Base-by-base conservation (phyloP, 106 monocot genomes). In the Dioscorea alata region DNA sequence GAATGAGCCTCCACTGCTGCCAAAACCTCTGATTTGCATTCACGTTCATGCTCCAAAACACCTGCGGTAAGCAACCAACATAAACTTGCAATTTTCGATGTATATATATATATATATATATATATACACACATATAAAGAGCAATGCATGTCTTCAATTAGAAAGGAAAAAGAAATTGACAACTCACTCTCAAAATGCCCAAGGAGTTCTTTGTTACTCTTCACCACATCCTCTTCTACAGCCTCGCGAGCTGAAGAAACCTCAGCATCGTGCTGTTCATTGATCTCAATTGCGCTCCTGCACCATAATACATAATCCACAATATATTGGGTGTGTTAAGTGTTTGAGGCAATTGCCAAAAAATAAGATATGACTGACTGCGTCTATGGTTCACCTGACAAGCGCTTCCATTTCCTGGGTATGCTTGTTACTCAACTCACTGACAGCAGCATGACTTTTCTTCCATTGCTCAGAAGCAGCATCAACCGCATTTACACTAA, bases 181-280 rank as follows among this genome's bases (percentile, higher is more conserved):
- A 22, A 76, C 82, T 74, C 65, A 87, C 99, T 65, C 20, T 87
- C 75, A 56, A 88, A 74, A 23, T 84, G 75, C 19, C 35, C 17
- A 22, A 78, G 7, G 22, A 86, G 70, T 12, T 83, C 79, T 10
- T 73, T 69, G 75, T 82, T 78, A 19, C 54, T 68, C 50, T 63
- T 83, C 24, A 65, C 33, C 4, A 66, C 79, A 69, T 85, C 82
- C 4, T 88, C 78, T 31, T 81, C 81, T 4, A 85, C 93, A 25
- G 74, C 33, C 48, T 1, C 33, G 2, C 88, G 71, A 22, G 81
- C 70, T 19, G 87, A 77, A 50, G 72, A 73, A 42, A 90, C 71
- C 66, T 93, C 85, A 7, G 63, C 68, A 67, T 80, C 79, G 62
- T 99, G 93, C 49, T 82, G 85, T 57, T 93, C 88, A 59, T 93